Base-by-base conservation (phyloP, 176 grass and related monocot species). In the Eleusine coracana region DNA sequence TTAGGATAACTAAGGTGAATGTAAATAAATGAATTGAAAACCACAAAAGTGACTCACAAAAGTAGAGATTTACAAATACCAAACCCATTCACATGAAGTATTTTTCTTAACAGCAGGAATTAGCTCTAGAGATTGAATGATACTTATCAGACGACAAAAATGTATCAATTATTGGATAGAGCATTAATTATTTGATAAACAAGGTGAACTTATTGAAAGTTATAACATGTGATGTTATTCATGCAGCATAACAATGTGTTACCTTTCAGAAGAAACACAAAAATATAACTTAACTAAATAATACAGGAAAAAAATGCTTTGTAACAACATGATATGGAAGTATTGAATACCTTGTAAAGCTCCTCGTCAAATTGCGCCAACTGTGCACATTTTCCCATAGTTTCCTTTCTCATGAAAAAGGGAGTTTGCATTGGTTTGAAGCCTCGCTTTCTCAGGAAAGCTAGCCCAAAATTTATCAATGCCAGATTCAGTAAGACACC, bases 321-420 rank as follows among this genome's bases (percentile, higher is more conserved):
- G 21, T 77, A 50, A 65, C 29, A 66, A 12, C 13, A 56, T 45
- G 29, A 65, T 39, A 21, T 29, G 63, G 1, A 77, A 4, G 6
- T 73, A 34, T 4, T 5, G 48, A 68, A 55, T 23, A 90, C 96
- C 76, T 96, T 99, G 80, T 96, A 99, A 60, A 99, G 88, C 75
- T 99, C 96, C 60, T 94, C 93, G 29, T 99, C 96, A 68, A 99
- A 99, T 48, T 99, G 91, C 49, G 93, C 89, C 49, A 99, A 67
- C 28, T 99, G 96, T 29, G 93, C 93, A 85, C 96, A 99, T 91
- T 96, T 99, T 85, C 56, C 96, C 96, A 99, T 96, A 25, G 91
- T 86, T 29, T 99, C 93, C 68, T 96, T 98, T 78, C 96, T 90
- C 96, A 99, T 99, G 76, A 98, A 98, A 84, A 98, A 93, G 10